Percentiles rank a stretch among this genome's conserved stretches.
Evolutionary conservation across 164 flowering plant genomes (phyloP).

Genomic region (Nymphaea thermarum): DNA sequence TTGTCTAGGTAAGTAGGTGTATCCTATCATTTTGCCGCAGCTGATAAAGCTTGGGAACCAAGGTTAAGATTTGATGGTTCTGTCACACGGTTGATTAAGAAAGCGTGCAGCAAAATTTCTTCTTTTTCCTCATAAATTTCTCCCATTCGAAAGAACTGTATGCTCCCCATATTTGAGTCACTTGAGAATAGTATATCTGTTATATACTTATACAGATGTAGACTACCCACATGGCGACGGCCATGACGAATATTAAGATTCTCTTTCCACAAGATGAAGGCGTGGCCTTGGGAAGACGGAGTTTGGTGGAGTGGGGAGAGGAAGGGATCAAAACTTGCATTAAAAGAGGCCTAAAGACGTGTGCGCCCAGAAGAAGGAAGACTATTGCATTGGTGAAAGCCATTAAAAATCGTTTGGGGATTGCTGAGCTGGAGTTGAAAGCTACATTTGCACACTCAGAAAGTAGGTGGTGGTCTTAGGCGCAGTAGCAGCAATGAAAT

Average conservation of each 20-base stretch:
- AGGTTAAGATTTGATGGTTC: background rate
- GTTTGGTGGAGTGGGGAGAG: too few species aligned
- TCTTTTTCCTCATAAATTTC: too few species aligned
- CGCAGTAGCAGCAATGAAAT: background rate
- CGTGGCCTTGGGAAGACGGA: too few species aligned
- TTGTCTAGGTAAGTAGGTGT: background rate
- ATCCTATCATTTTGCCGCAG: background rate
- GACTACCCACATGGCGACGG: too few species aligned
- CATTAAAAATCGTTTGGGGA: background rate
- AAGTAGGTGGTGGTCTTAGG: background rate
- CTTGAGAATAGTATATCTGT: too few species aligned
- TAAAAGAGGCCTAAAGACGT: background rate
- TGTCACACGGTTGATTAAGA: too few species aligned
- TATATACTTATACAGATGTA: too few species aligned
- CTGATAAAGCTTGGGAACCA: background rate
- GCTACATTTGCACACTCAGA: background rate
- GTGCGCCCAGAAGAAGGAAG: background rate
- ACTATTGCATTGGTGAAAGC: background rate
- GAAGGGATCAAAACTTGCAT: background rate
- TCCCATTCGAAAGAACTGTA: too few species aligned
- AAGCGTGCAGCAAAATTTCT: too few species aligned
- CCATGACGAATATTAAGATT: too few species aligned
- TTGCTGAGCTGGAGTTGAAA: background rate
- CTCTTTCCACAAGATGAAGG: too few species aligned
- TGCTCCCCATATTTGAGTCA: too few species aligned